These are phyloP conservation scores for Leccinellum albellum DNA, from an alignment of 768 basidiomycete species.

Conservation along the genomic window DNA sequence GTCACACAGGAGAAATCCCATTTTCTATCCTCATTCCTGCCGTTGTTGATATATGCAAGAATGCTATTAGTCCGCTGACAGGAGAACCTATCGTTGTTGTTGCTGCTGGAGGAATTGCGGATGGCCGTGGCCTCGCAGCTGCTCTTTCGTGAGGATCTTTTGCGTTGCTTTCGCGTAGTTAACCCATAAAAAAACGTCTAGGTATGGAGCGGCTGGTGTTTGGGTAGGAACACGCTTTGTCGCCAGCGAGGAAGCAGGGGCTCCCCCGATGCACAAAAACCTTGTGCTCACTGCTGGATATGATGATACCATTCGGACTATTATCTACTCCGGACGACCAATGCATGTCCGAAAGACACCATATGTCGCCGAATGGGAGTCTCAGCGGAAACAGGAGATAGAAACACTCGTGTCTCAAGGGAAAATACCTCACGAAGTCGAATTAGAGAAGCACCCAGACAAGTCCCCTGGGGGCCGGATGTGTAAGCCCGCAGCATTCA, in stretches of 20 bases:
- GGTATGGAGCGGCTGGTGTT: constrained; percentile 79
- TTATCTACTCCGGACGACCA: constrained; percentile 76
- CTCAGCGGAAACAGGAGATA: constrained; percentile 56
- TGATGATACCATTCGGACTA: constrained; percentile 67
- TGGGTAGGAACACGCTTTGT: constrained; percentile 91
- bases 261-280: constrained; percentile 71
- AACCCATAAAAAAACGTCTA: constrained; percentile 24
- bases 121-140: constrained; percentile 77
- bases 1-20: constrained; percentile 81
- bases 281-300: constrained; percentile 65
- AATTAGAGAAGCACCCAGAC: constrained; percentile 66
- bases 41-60: constrained; percentile 73
- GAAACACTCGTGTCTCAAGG: constrained; percentile 56
- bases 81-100: constrained; percentile 74
- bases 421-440: constrained; percentile 71
- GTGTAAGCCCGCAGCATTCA: constrained; percentile 42
- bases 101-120: constrained; percentile 81
- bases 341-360: constrained; percentile 78
- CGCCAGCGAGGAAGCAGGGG: constrained; percentile 76
- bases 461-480: constrained; percentile 53
- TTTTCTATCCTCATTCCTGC: constrained; percentile 82
- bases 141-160: constrained; percentile 51
- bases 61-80: constrained; percentile 68
- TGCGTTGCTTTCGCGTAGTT: neutral
- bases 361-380: constrained; percentile 78